phyloP scores from a whole-genome alignment of 768 basidiomycete genomes.

The Cyclocybe cylindracea region DNA sequence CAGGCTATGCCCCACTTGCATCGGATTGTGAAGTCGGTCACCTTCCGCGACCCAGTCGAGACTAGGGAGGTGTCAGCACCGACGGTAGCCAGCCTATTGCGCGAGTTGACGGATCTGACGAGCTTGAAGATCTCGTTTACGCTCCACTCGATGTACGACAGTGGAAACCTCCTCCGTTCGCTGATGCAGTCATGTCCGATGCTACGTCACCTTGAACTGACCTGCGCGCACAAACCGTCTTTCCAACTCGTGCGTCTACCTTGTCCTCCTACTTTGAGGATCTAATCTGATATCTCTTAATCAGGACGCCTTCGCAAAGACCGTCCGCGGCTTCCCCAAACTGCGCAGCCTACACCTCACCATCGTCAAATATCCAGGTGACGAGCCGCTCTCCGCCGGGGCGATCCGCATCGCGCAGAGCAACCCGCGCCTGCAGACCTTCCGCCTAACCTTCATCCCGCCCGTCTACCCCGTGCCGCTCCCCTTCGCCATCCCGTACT shows the following conservation, averaged over 20 bases:
- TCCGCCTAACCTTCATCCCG: slow-evolving; percentile 67
- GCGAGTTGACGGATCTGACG: slow-evolving; percentile 53
- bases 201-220: slow-evolving; percentile 62
- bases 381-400: slow-evolving; percentile 57
- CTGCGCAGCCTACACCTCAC: slow-evolving; percentile 64
- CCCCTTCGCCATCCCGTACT: slow-evolving; percentile 42
- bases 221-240: slow-evolving; percentile 68
- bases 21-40: slow-evolving; percentile 51
- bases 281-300: not conserved
- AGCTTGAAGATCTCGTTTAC: slow-evolving; percentile 67
- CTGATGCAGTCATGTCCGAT: slow-evolving; percentile 68
- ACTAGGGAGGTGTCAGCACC: slow-evolving; percentile 70
- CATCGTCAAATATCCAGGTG: slow-evolving; percentile 67
- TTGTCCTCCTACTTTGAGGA: not conserved
- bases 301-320: slow-evolving; percentile 65
- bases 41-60: slow-evolving; percentile 65
- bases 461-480: slow-evolving; percentile 50
- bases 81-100: slow-evolving; percentile 59
- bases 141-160: slow-evolving; percentile 75
- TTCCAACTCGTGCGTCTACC: slow-evolving; percentile 61
- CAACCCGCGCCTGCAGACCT: slow-evolving; percentile 67
- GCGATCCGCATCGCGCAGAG: slow-evolving; percentile 62
- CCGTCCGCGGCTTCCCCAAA: slow-evolving; percentile 60
- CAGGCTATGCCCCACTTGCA: slow-evolving; percentile 58
- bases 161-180: slow-evolving; percentile 66